Evolutionary conservation across 129 eudicot genomes (phyloP).

Genomic region (Erigeron canadensis): DNA sequence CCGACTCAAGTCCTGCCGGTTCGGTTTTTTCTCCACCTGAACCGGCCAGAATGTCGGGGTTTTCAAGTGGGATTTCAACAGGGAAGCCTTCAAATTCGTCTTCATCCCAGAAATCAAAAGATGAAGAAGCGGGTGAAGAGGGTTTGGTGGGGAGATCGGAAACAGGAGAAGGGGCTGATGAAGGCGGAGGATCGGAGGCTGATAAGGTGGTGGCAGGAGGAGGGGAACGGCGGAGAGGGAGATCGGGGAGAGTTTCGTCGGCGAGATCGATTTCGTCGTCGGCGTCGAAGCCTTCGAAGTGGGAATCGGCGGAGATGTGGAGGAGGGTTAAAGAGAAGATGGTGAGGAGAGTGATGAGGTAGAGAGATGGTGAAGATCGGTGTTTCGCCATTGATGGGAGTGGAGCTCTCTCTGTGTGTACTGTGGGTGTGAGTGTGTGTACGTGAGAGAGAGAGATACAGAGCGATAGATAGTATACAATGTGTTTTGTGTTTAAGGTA

Average conservation of each 20-base stretch:
- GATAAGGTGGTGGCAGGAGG: conserved; percentile 55
- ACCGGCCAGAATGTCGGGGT: conserved; percentile 1
- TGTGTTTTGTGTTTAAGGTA: too few species aligned
- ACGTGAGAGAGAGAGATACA: neutral
- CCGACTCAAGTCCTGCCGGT: neutral
- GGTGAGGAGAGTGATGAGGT: conserved; percentile 53
- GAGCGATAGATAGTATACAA: too few species aligned
- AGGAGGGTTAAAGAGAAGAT: conserved; percentile 55
- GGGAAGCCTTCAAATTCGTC: conserved; percentile 95
- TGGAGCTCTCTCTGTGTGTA: neutral
- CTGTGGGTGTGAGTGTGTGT: neutral
- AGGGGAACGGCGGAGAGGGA: conserved; percentile 47
- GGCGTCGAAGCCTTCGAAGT: conserved; percentile 94
- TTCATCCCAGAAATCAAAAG: conserved; percentile 84
- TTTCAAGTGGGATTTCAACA: conserved; percentile 30
- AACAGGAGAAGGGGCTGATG: conserved; percentile 33
- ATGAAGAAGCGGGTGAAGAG: conserved; percentile 36
- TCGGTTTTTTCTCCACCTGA: neutral
- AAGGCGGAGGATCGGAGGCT: conserved; percentile 33
- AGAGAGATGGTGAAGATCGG: conserved; percentile 32
- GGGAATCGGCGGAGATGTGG: conserved; percentile 45
- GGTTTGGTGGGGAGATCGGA: conserved; percentile 45
- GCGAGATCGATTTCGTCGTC: conserved; percentile 56
- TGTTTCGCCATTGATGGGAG: conserved; percentile 26
- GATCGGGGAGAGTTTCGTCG: conserved; percentile 24